Percentiles rank a stretch among this genome's conserved stretches.
phyloP scores from a whole-genome alignment of 441 rosid genomes.

The Syzygium malaccense region DNA sequence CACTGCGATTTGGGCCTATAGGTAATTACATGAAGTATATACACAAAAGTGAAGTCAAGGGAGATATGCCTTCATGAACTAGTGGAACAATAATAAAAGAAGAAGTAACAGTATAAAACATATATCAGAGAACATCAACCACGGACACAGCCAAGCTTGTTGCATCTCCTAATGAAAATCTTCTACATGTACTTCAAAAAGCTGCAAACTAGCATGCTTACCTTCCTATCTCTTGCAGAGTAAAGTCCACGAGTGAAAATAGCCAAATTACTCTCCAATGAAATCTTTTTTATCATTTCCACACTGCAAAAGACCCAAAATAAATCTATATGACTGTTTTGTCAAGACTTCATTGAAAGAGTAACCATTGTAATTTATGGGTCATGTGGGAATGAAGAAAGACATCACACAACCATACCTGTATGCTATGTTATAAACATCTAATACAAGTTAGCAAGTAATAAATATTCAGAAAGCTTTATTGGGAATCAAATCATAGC shows the following conservation, averaged over 20 bases:
- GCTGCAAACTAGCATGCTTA: background rate
- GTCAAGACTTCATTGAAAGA: background rate
- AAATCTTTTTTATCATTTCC: too few species aligned
- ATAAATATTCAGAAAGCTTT: background rate
- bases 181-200: background rate
- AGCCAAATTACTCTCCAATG: too few species aligned
- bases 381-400: background rate
- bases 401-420: background rate
- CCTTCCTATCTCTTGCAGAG: background rate
- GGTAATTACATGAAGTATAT: background rate
- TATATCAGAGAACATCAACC: background rate
- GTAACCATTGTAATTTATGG: background rate
- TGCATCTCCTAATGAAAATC: background rate
- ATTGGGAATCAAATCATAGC: background rate
- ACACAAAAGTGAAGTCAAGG: background rate
- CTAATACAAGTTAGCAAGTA: background rate
- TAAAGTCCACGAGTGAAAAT: background rate
- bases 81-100: background rate
- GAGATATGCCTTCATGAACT: background rate
- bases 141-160: background rate
- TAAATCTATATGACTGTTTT: too few species aligned
- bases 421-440: background rate
- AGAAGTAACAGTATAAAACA: background rate
- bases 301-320: too few species aligned
- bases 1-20: background rate